phyloP scores from a whole-genome alignment of 2,329 filamentous ascomycete genomes.

The Acephala macrosclerotiorum region DNA sequence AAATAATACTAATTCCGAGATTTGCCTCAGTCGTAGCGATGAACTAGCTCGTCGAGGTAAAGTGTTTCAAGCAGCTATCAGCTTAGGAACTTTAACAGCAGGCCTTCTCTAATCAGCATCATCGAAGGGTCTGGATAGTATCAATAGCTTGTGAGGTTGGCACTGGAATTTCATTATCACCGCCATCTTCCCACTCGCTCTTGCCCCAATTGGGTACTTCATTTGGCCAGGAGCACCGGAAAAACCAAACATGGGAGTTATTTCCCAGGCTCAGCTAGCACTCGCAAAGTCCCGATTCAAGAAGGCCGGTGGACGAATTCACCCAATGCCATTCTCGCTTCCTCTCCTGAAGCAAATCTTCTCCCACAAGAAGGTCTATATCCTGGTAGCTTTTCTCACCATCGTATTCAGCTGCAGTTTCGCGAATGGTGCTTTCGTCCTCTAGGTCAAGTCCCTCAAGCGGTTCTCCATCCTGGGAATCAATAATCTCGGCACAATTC shows the following conservation, averaged over 20 bases:
- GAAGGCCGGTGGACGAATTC: background rate
- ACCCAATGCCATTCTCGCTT: background rate
- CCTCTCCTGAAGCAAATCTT: background rate
- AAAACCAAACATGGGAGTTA: background rate
- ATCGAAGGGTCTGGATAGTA: background rate
- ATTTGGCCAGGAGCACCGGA: constrained; percentile 4
- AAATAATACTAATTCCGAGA: no score
- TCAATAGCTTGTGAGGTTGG: background rate
- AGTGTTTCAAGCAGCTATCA: background rate
- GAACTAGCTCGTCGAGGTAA: background rate
- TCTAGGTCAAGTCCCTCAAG: constrained; percentile 7
- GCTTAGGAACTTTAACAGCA: background rate
- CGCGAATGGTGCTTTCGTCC: constrained; percentile 1
- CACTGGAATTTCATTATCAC: constrained; percentile 10
- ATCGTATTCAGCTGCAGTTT: constrained; percentile 4
- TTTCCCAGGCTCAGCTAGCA: background rate
- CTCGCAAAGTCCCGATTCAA: background rate
- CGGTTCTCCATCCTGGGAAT: background rate
- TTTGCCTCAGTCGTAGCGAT: background rate
- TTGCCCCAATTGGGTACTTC: background rate
- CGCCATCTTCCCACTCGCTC: background rate
- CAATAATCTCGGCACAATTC: background rate
- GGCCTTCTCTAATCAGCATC: background rate
- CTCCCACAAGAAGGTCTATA: background rate
- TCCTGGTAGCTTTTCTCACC: background rate